These are phyloP conservation scores for Lichtheimia hyalospora DNA, from an alignment of 371 early-diverging fungal genomes.

Conservation along the genomic window DNA sequence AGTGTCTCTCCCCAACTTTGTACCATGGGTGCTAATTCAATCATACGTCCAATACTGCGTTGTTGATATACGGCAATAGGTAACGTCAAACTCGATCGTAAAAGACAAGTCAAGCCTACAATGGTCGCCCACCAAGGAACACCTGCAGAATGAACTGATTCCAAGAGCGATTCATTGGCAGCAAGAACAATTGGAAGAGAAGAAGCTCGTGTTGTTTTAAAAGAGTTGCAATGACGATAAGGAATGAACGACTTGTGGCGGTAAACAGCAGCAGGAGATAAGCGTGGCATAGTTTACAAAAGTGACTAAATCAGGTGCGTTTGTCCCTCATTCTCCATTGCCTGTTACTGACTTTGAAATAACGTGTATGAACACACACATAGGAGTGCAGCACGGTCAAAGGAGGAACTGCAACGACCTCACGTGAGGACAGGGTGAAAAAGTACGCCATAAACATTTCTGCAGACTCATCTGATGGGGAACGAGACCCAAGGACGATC, in stretches of 20 bases:
- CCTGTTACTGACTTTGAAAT: background rate
- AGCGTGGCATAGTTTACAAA: too few species aligned
- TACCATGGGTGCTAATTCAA: conserved; percentile 61
- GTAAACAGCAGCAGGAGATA: too few species aligned
- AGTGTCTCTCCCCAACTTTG: conserved; percentile 66
- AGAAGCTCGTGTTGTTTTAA: background rate
- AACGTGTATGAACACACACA: background rate
- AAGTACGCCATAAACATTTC: conserved; percentile 6
- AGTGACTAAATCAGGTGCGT: too few species aligned
- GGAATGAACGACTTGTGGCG: too few species aligned
- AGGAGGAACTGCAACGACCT: too few species aligned
- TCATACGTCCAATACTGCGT: conserved; percentile 55
- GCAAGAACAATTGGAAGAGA: conserved; percentile 30
- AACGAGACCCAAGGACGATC: too few species aligned
- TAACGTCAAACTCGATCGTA: conserved; percentile 64
- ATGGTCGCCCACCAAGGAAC: conserved; percentile 78
- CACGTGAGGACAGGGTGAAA: too few species aligned
- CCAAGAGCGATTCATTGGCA: conserved; percentile 44
- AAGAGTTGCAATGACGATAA: too few species aligned
- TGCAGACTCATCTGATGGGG: background rate
- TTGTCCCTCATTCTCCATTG: too few species aligned
- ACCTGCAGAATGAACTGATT: conserved; percentile 41
- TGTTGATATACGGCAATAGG: conserved; percentile 80
- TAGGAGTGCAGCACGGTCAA: background rate
- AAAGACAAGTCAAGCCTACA: conserved; percentile 53